phyloP scores from a whole-genome alignment of 2,329 filamentous ascomycete species.

The Fusarium acutatum region DNA sequence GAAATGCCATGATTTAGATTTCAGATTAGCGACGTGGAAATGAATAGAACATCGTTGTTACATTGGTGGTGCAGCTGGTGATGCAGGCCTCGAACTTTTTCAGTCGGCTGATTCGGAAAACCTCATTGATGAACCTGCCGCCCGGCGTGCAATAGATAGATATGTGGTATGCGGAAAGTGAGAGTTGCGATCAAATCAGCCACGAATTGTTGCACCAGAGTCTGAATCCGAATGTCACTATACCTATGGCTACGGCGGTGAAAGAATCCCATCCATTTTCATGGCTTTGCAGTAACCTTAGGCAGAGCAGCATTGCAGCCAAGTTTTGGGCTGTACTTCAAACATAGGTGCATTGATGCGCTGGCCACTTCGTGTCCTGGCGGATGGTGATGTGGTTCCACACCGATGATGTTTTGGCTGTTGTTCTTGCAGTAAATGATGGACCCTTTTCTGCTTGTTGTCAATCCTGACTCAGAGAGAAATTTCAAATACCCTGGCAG shows the following conservation, averaged over 20 bases:
- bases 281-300: constrained; percentile 34
- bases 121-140: not conserved
- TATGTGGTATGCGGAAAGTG: not conserved
- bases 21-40: constrained; percentile 17
- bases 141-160: not conserved
- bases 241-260: constrained; percentile 25
- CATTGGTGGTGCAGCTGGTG: not conserved
- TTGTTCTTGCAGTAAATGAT: constrained; percentile 22
- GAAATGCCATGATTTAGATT: constrained; percentile 24
- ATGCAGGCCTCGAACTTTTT: not conserved
- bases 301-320: constrained; percentile 32
- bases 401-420: constrained; percentile 27
- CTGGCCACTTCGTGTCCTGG: constrained; percentile 32
- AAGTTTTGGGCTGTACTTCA: constrained; percentile 25
- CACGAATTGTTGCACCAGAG: constrained; percentile 16
- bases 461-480: constrained; percentile 31
- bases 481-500: not conserved
- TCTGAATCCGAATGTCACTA: constrained; percentile 16
- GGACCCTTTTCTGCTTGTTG: constrained; percentile 19
- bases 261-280: constrained; percentile 16
- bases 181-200: constrained; percentile 12
- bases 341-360: constrained; percentile 33
- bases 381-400: constrained; percentile 30
- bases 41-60: constrained; percentile 8
- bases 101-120: constrained; percentile 1